Base-by-base conservation (phyloP, 495 filamentous ascomycete species). In the Bathelium albidoporum region DNA sequence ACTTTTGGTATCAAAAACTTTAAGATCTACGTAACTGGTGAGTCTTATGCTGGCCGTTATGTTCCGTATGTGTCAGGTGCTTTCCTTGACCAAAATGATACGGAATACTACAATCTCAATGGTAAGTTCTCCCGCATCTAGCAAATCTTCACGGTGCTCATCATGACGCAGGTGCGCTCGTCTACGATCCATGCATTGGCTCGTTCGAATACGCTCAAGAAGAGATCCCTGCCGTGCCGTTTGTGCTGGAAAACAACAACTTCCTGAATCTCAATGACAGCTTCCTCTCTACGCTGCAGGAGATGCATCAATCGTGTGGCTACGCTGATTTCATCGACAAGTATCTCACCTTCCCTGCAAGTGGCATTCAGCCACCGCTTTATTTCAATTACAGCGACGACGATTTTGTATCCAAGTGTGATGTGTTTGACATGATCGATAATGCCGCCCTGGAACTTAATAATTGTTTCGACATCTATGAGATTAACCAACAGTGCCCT, bases 1-100 rank as follows among this genome's bases (percentile, higher is more conserved):
- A 63, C 66, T 1, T 72, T 72, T 58, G 68, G 70, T 44, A 72
- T 70, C 58, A 59, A 59, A 39, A 70, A 70, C 32, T 70, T 62
- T 62, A 70, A 72, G 44, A 70, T 72, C 28, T 68, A 66, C 62
- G 64, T 72, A 4, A 72, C 68, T 16, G 66, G 69, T 20, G 69
- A 69, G 34, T 52, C 32, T 39, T 72, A 72, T 55, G 70, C 68
- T 28, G 68, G 70, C 12, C 55, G 53, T 36, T 70, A 72, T 53
- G 68, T 70, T 10, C 70, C 70, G 0, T 70, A 70, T 52, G 65
- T 72, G 18, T 58, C 68, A 12, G 66, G 32, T 11, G 66, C 59
- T 3, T 70, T 72, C 63, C 59, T 72, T 32, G 66, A 70, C 32
- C 44, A 52, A 4, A 69, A 66, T 18, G 68, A 72, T 53, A 41